phyloP scores from a whole-genome alignment of 179 eudicot genomes.

The Beta lomatogona region DNA sequence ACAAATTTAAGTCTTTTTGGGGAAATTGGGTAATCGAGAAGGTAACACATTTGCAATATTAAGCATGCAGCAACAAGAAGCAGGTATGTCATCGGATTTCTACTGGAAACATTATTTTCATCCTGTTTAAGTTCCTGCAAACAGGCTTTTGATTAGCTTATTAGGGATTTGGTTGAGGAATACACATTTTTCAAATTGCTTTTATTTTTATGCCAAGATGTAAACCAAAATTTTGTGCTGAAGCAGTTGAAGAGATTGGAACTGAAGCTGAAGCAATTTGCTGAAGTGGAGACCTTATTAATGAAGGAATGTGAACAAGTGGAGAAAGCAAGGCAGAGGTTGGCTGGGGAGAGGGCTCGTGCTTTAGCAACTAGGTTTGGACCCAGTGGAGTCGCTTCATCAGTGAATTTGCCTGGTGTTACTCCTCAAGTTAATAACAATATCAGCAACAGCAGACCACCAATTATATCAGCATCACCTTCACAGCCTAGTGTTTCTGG shows the following conservation, averaged over 20 bases:
- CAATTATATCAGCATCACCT: constrained; percentile 40
- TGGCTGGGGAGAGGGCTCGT: constrained; percentile 67
- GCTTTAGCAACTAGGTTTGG: constrained; percentile 59
- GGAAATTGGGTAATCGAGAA: not conserved
- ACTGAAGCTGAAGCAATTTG: constrained; percentile 93
- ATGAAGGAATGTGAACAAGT: constrained; percentile 97
- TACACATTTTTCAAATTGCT: not conserved
- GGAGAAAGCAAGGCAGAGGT: constrained; percentile 81
- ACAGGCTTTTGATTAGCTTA: not conserved
- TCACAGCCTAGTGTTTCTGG: constrained; percentile 63
- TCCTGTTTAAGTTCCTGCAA: not conserved
- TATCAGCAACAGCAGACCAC: constrained; percentile 53
- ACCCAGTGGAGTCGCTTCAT: constrained; percentile 46
- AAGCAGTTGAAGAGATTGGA: constrained; percentile 89
- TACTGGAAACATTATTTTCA: not conserved
- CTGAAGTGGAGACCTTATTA: constrained; percentile 84
- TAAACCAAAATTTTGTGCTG: constrained; percentile 14
- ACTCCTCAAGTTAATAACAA: constrained; percentile 37
- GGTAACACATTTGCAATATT: not conserved
- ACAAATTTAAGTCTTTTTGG: not conserved
- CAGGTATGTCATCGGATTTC: not conserved
- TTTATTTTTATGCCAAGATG: not conserved
- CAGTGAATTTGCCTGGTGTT: constrained; percentile 43
- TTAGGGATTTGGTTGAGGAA: not conserved
- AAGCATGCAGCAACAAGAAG: not conserved